Conservation (phyloP, 1,284 basidiomycete species). For the Polyporus tsugae region DNA sequence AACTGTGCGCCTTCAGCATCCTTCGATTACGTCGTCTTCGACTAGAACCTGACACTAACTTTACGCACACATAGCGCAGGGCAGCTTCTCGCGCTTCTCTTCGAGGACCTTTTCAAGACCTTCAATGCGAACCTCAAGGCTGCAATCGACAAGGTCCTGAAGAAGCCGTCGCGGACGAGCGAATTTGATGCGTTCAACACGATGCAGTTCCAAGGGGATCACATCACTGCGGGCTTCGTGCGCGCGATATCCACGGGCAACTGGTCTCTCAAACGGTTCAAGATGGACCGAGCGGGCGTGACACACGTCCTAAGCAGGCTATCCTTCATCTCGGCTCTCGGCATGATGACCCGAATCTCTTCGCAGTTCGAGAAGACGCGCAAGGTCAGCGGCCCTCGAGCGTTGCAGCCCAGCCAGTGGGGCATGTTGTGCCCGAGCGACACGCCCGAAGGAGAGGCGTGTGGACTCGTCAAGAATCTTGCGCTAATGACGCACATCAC, state of each 20-base stretch:
- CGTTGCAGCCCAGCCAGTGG: constrained; percentile 99
- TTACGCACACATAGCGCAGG: constrained; percentile 73
- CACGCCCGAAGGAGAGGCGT: constrained; percentile 99
- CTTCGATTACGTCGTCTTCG: constrained; percentile 6
- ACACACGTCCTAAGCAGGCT: constrained; percentile 97
- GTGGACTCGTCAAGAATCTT: constrained; percentile 98
- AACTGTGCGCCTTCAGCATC: constrained; percentile 72
- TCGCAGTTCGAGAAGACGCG: constrained; percentile 99
- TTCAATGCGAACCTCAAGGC: constrained; percentile 98
- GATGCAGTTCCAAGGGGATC: constrained; percentile 93
- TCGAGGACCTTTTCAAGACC: constrained; percentile 99
- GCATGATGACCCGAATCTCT: constrained; percentile 99
- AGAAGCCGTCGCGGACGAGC: constrained; percentile 94
- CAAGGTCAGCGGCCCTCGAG: constrained; percentile 98
- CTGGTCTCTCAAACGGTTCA: constrained; percentile 99
- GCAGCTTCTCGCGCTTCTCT: constrained; percentile 93
- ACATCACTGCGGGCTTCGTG: constrained; percentile 96
- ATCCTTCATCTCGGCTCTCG: constrained; percentile 96
- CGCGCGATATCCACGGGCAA: constrained; percentile 99
- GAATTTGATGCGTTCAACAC: constrained; percentile 97
- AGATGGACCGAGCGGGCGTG: constrained; percentile 99
- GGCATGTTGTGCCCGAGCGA: constrained; percentile 99
- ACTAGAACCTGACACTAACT: constrained; percentile 1
- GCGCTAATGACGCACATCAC: constrained; percentile 99
- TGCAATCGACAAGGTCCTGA: constrained; percentile 97